Base-by-base conservation (phyloP, 257 asterid species). In the Solanum microdontum region DNA sequence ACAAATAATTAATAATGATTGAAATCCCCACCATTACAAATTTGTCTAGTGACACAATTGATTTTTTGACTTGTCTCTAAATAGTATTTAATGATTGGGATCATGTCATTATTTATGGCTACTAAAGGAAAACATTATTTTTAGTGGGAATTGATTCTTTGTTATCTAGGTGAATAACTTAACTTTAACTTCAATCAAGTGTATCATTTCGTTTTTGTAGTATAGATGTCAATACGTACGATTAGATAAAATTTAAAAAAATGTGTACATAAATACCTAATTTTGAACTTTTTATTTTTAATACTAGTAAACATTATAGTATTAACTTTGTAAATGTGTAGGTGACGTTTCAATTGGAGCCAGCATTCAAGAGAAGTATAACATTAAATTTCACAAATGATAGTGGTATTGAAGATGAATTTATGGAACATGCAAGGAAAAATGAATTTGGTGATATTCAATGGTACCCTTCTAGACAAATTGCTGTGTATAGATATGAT, bases 391-490 rank as follows among this genome's bases (percentile, higher is more conserved):
- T 88, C 90, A 94, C 94, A 1, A 90, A 89, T n/a, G 99, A 96
- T 43, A 86, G 23, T 34, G 90, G 75, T 3, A 85, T 95, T 3
- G 98, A 94, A 87, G 91, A 91, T 19, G 93, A 94, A 24, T 91
- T 89, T 37, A 86, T 92, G 87, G 92, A 91, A 15, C 98, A 95
- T 86, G 95, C 91, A 33, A 94, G 87, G 43, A 91, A 86, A 48
- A 90, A 93, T 3, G 99, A 96, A 91, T 96, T 95, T 85, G 99
- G 94, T 11, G 98, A 96, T 86, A 92, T 96, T 37, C 98, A 94
- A 40, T 96, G 99, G 99, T 95, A 95, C 85, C 99, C 99, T n/a
- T 96, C 99, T 8, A 85, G 36, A 76, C 93, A 89, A n/a, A 90
- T 88, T 1, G 98, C 95, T 0, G 98, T 96, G 9, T 94, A 94